Base-by-base conservation (phyloP, 140 eudicot species). In the Stevia rebaudiana region DNA sequence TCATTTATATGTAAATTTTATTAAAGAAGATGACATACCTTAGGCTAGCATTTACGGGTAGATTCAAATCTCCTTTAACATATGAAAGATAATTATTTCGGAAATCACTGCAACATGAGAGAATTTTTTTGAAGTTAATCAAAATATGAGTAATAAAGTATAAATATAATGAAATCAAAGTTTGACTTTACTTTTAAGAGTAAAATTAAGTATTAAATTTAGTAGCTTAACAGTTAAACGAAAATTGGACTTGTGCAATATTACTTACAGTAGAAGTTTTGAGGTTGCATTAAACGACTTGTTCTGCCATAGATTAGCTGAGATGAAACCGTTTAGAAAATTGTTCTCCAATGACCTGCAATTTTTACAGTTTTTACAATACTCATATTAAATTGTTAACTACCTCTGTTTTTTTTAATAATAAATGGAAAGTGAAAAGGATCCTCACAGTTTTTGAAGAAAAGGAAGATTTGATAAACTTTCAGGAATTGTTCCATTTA, bases 321-420 rank as follows among this genome's bases (percentile, higher is more conserved):
- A 69, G 42, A 87, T 18, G 46, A 84, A 87, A 68, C 95, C 95
- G 33, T 36, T 76, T 12, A 87, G 49, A 44, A 51, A 42, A 56
- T 87, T 87, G 74, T 82, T 87, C 68, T 79, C 75, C 52, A 82
- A 76, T 18, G 84, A 84, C 81, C 95, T 87, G 84, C 35, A 59
- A 54, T 17, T 48, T 69, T 12, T 13, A 52, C 33, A 58, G 41
- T 16, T 47, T 69, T 11, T 68, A 48, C 18, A 59, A 65, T 17
- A 28, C 15, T 9, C 5, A 68, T 16, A 63, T 47, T 3, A 16
- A 33, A 11, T 8, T 22, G 61, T 47, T 43, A 43, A 52, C 25
- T 37, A 50, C 23, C 13, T 24, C 21, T n/a, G 28, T 33, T 37
- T 37, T 18, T 48, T 36, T 3, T 18, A 6, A 60, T 23, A 39